Percentiles rank a stretch among this genome's conserved stretches.
phyloP scores from a whole-genome alignment of 768 basidiomycete genomes.

The Tubosaeta brunneosetosa region DNA sequence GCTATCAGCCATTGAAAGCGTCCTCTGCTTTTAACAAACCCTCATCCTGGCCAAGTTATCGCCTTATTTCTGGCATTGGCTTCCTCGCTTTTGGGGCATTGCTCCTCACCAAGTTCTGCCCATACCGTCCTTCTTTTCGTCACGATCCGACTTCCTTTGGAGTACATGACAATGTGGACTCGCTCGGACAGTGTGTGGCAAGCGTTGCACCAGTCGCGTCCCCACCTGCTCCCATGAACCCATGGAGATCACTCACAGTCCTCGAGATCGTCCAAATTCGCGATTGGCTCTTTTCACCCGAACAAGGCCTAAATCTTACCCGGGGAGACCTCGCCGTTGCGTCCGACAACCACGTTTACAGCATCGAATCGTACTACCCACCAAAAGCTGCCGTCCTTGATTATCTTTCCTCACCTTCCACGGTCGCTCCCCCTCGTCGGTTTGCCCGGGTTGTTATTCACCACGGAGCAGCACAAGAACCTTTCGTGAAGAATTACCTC shows the following conservation, averaged over 20 bases:
- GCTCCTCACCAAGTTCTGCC: slow-evolving; percentile 6
- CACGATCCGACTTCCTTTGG: background rate
- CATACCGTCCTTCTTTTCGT: slow-evolving; percentile 2
- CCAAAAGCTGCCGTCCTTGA: slow-evolving; percentile 43
- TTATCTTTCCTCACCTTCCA: slow-evolving; percentile 38
- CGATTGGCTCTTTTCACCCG: slow-evolving; percentile 42
- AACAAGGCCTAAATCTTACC: slow-evolving; percentile 47
- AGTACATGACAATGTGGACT: slow-evolving; percentile 1
- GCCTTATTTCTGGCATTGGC: slow-evolving; percentile 9
- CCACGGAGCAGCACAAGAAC: slow-evolving; percentile 39
- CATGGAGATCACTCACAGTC: slow-evolving; percentile 49
- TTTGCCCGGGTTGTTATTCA: slow-evolving; percentile 50
- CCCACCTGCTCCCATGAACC: slow-evolving; percentile 42
- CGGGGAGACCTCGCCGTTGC: slow-evolving; percentile 23
- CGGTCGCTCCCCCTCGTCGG: slow-evolving; percentile 28
- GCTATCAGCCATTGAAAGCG: slow-evolving; percentile 17
- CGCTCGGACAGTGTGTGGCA: slow-evolving; percentile 34
- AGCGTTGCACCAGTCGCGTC: slow-evolving; percentile 29
- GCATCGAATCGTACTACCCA: slow-evolving; percentile 48
- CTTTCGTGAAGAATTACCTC: slow-evolving; percentile 50
- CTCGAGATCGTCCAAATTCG: slow-evolving; percentile 41
- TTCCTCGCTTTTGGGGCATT: slow-evolving; percentile 11
- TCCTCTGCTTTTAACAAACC: background rate
- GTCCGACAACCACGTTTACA: slow-evolving; percentile 48
- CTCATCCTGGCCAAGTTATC: slow-evolving; percentile 10